Percentiles rank a stretch among this genome's conserved stretches.
Conservation (phyloP, 2,329 filamentous ascomycete genomes). For the Pezicula radicicola region DNA sequence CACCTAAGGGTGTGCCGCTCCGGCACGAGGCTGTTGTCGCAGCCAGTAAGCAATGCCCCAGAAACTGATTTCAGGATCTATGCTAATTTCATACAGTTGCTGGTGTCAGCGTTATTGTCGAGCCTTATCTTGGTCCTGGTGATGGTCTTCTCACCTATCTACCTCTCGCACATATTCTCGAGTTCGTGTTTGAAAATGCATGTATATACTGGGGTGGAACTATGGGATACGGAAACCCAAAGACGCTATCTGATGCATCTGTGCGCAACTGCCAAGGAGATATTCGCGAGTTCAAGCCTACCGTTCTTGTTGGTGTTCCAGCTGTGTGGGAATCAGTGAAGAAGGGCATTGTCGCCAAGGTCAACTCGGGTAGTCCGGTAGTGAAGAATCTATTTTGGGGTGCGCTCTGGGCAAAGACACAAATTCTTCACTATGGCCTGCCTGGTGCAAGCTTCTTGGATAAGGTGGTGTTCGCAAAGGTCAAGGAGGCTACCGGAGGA, state of each 20-base stretch:
- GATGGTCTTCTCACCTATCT: constrained; percentile 88
- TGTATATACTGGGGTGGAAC: constrained; percentile 86
- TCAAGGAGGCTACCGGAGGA: constrained; percentile 87
- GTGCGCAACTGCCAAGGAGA: constrained; percentile 91
- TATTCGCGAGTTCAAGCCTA: constrained; percentile 87
- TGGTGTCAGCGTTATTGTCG: constrained; percentile 76
- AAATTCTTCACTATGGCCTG: constrained; percentile 55
- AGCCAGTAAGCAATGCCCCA: constrained; percentile 64
- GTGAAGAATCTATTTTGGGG: constrained; percentile 76
- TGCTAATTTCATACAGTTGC: constrained; percentile 52
- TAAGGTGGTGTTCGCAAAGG: constrained; percentile 82
- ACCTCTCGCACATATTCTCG: constrained; percentile 91
- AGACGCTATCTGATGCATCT: constrained; percentile 81
- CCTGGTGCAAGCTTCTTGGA: constrained; percentile 73
- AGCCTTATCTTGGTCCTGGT: constrained; percentile 70
- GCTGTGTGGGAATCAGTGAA: constrained; percentile 97
- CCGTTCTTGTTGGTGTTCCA: constrained; percentile 89
- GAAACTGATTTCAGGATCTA: constrained; percentile 53
- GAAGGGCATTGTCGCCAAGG: constrained; percentile 76
- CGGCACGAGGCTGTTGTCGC: constrained; percentile 82
- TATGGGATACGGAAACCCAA: constrained; percentile 88
- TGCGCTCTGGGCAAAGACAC: constrained; percentile 56
- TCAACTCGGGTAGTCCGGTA: constrained; percentile 68
- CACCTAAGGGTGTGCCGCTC: constrained; percentile 86
- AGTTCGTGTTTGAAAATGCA: constrained; percentile 92